Evolutionary conservation across 768 basidiomycete genomes (phyloP).

Genomic region (Rhodotorula graminis): DNA sequence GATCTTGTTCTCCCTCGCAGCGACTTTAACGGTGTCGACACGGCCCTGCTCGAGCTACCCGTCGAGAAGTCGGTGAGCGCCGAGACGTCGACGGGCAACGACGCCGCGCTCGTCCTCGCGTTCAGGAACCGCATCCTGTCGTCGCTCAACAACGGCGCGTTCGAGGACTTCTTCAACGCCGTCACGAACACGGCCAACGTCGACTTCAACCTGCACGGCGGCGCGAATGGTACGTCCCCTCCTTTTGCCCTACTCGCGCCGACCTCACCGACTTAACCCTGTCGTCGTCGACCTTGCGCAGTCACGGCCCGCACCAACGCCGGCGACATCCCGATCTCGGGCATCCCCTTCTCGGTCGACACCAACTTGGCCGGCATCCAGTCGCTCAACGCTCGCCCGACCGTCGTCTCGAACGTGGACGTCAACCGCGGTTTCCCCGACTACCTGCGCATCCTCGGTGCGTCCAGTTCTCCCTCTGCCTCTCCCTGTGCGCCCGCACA

Average conservation of each 20-base stretch:
- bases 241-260: too few relatives aligned
- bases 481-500: too few relatives aligned
- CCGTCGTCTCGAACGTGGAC: slow-evolving; percentile 59
- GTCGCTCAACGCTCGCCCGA: slow-evolving; percentile 52
- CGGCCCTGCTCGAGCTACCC: slow-evolving; percentile 16
- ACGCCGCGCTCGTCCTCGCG: slow-evolving; percentile 54
- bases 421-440: slow-evolving; percentile 53
- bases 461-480: neutral
- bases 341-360: slow-evolving; percentile 60
- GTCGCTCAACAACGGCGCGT: slow-evolving; percentile 57
- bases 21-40: slow-evolving; percentile 28
- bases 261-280: too few relatives aligned
- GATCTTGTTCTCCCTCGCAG: slow-evolving; percentile 53
- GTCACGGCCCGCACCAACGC: slow-evolving; percentile 48
- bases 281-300: neutral
- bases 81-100: slow-evolving; percentile 62
- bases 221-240: slow-evolving; percentile 16
- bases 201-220: slow-evolving; percentile 51
- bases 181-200: slow-evolving; percentile 56
- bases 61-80: slow-evolving; percentile 52
- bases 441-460: slow-evolving; percentile 23
- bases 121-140: slow-evolving; percentile 59
- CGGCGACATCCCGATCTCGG: slow-evolving; percentile 62
- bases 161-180: slow-evolving; percentile 57
- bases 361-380: slow-evolving; percentile 59